phyloP scores from a whole-genome alignment of 768 basidiomycete species.

The Stropharia rugosoannulata region DNA sequence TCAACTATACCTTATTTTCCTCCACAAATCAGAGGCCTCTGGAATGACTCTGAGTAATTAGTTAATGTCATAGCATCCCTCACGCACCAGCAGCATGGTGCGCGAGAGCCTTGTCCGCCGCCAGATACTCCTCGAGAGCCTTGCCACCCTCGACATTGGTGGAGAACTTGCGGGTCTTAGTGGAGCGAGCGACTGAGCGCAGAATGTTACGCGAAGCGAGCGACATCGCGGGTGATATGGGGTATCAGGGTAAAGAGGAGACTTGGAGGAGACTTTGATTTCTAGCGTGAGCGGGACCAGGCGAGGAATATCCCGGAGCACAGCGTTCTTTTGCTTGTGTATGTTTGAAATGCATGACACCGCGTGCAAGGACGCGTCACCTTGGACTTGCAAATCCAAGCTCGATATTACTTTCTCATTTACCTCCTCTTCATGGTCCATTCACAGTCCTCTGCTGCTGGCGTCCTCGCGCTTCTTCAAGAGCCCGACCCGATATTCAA shows the following conservation, averaged over 20 bases:
- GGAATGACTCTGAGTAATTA: constrained; percentile 5
- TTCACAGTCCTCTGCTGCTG: constrained; percentile 80
- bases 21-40: constrained; percentile 84
- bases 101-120: constrained; percentile 53
- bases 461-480: constrained; percentile 86
- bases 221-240: constrained; percentile 38
- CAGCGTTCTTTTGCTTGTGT: constrained; percentile 25
- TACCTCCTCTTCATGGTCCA: constrained; percentile 50
- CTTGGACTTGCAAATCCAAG: constrained; percentile 25
- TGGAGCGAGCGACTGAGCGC: constrained; percentile 46
- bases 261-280: constrained; percentile 3
- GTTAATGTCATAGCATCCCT: neutral
- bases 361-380: constrained; percentile 45
- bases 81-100: constrained; percentile 65
- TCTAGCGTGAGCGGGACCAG: constrained; percentile 6
- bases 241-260: constrained; percentile 7
- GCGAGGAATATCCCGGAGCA: constrained; percentile 35
- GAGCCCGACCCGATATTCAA: constrained; percentile 89
- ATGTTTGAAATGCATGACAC: constrained; percentile 24
- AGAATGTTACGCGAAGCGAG: constrained; percentile 46
- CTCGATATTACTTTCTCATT: constrained; percentile 21
- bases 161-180: constrained; percentile 32
- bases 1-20: constrained; percentile 72
- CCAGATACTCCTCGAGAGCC: constrained; percentile 40
- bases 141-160: constrained; percentile 31